These are phyloP conservation scores for Metarhizium album DNA, from an alignment of 2,329 filamentous ascomycete genomes.

Conservation along the genomic window DNA sequence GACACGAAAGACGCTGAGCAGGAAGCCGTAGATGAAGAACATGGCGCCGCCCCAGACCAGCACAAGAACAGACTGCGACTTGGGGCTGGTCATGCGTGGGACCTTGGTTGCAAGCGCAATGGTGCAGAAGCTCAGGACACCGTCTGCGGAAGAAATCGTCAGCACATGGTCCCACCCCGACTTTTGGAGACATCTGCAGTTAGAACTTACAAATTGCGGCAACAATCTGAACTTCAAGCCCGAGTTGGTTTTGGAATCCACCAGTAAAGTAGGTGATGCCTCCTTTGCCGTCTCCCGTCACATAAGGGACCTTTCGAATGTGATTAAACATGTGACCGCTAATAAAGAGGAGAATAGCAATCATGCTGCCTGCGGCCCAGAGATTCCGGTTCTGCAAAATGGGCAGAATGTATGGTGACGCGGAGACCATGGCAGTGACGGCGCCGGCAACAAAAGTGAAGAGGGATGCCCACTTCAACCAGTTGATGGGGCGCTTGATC, in stretches of 20 bases:
- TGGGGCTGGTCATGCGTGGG: slow-evolving; percentile 71
- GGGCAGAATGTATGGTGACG: slow-evolving; percentile 70
- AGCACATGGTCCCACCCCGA: slow-evolving; percentile 7
- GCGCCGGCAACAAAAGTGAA: slow-evolving; percentile 59
- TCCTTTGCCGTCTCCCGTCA: slow-evolving; percentile 71
- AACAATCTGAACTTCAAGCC: slow-evolving; percentile 89
- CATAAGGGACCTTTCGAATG: slow-evolving; percentile 91
- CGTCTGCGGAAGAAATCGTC: slow-evolving; percentile 34
- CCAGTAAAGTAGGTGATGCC: slow-evolving; percentile 82
- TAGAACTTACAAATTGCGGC: slow-evolving; percentile 76
- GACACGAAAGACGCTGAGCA: slow-evolving; percentile 83
- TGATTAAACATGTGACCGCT: slow-evolving; percentile 99
- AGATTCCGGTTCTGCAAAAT: slow-evolving; percentile 82
- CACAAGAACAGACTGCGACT: slow-evolving; percentile 70
- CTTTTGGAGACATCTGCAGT: background rate
- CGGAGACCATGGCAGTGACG: slow-evolving; percentile 57
- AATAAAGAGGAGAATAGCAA: slow-evolving; percentile 83
- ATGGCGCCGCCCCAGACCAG: slow-evolving; percentile 69
- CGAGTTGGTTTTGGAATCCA: slow-evolving; percentile 89
- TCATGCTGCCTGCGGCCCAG: slow-evolving; percentile 84
- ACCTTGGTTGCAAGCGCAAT: slow-evolving; percentile 90
- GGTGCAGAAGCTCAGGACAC: slow-evolving; percentile 74
- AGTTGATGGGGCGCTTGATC: slow-evolving; percentile 83
- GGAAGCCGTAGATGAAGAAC: slow-evolving; percentile 81
- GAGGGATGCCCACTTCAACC: slow-evolving; percentile 58